phyloP scores from a whole-genome alignment of 768 basidiomycete species.

The Phylloporus rhodoxanthus region DNA sequence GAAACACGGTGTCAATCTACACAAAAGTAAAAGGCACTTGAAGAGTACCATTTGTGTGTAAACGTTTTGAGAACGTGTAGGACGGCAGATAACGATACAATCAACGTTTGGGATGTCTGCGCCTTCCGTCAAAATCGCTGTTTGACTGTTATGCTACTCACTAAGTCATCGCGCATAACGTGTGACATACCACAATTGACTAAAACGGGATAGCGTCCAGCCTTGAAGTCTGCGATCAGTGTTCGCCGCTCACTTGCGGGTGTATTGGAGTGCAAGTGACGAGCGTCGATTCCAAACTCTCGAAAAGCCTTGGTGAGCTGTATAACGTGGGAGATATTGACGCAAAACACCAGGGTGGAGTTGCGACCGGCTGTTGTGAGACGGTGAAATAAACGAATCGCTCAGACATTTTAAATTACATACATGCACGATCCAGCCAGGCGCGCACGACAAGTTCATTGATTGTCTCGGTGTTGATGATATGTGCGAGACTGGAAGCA shows the following conservation, averaged over 20 bases:
- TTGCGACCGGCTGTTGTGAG: conserved; percentile 48
- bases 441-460: conserved; percentile 74
- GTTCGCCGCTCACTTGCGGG: conserved; percentile 55
- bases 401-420: conserved; percentile 15
- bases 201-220: conserved; percentile 75
- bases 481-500: conserved; percentile 66
- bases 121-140: conserved; percentile 86
- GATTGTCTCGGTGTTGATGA: conserved; percentile 73
- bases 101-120: conserved; percentile 94
- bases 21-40: not conserved
- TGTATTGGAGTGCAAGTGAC: conserved; percentile 70
- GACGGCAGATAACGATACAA: conserved; percentile 81
- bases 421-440: conserved; percentile 84
- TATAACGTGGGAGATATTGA: conserved; percentile 75
- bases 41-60: conserved; percentile 83
- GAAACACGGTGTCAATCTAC: conserved; percentile 26
- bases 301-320: conserved; percentile 70
- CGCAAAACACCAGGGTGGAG: conserved; percentile 91
- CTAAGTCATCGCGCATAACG: not conserved
- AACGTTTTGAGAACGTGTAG: conserved; percentile 83
- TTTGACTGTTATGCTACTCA: conserved; percentile 1
- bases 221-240: conserved; percentile 61
- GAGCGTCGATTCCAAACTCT: conserved; percentile 73
- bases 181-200: conserved; percentile 73
- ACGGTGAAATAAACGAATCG: conserved; percentile 2